These are phyloP conservation scores for Nitzschia sp. DNA, from an alignment of 108 stramenopile species.

Conservation along the genomic window DNA sequence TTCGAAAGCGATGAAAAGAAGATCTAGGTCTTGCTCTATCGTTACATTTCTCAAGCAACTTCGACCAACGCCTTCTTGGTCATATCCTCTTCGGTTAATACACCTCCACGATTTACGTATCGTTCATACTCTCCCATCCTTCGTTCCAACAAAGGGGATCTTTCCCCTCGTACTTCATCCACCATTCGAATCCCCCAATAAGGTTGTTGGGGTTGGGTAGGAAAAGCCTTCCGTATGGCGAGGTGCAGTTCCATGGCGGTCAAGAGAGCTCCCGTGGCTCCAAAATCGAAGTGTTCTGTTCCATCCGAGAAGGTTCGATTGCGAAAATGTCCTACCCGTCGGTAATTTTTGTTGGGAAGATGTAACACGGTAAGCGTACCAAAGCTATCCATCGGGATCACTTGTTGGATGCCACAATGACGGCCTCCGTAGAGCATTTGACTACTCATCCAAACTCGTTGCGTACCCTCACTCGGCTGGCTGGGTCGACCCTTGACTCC, in stretches of 20 bases:
- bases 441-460: constrained; percentile 83
- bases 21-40: too few species aligned
- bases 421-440: constrained; percentile 71
- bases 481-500: constrained; percentile 45
- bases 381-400: constrained; percentile 69
- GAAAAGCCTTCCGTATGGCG: constrained; percentile 50
- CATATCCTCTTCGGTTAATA: constrained; percentile 71
- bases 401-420: constrained; percentile 75
- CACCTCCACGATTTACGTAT: constrained; percentile 77
- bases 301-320: constrained; percentile 69
- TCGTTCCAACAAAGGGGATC: constrained; percentile 42
- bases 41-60: background rate
- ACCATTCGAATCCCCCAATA: constrained; percentile 72
- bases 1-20: too few species aligned
- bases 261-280: constrained; percentile 45
- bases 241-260: constrained; percentile 75
- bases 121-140: constrained; percentile 62
- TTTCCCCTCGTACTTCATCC: constrained; percentile 51
- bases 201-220: constrained; percentile 33
- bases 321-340: constrained; percentile 70
- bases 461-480: constrained; percentile 82
- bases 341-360: constrained; percentile 88
- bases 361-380: constrained; percentile 78
- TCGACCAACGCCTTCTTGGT: constrained; percentile 23
- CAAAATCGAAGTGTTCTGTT: constrained; percentile 58